phyloP scores from a whole-genome alignment of 2,329 filamentous ascomycete species.

The Atkinsonella hypoxylon region DNA sequence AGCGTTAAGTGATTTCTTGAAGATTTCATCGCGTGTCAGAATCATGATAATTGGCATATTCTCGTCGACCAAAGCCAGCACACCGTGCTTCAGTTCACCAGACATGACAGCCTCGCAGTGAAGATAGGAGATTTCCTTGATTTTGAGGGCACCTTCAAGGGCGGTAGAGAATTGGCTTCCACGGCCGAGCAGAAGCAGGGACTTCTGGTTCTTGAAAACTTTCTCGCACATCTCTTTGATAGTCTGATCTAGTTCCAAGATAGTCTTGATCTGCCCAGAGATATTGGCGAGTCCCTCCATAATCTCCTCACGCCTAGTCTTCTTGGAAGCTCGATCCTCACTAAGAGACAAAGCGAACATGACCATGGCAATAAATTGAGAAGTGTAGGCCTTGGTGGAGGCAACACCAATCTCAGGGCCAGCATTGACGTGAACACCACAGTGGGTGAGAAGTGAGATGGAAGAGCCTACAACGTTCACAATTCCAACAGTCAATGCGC shows the following conservation, averaged over 20 bases:
- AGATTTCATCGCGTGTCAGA: slow-evolving; percentile 87
- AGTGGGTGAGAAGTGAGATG: slow-evolving; percentile 97
- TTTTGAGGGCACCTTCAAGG: slow-evolving; percentile 94
- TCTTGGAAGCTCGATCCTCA: slow-evolving; percentile 93
- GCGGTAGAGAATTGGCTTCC: slow-evolving; percentile 96
- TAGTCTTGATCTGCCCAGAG: slow-evolving; percentile 82
- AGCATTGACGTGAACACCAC: slow-evolving; percentile 98
- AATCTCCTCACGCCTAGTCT: slow-evolving; percentile 83
- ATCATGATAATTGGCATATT: slow-evolving; percentile 99
- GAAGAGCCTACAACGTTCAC: slow-evolving; percentile 98
- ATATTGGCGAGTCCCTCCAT: slow-evolving; percentile 85
- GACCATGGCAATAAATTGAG: slow-evolving; percentile 98
- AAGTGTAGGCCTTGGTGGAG: slow-evolving; percentile 98
- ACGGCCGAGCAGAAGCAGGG: slow-evolving; percentile 80
- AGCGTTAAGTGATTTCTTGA: slow-evolving; percentile 97
- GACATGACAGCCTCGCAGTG: slow-evolving; percentile 99
- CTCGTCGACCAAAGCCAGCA: slow-evolving; percentile 93
- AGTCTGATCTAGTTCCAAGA: slow-evolving; percentile 78
- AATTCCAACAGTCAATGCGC: slow-evolving; percentile 91
- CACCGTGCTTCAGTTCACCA: slow-evolving; percentile 97
- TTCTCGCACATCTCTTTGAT: slow-evolving; percentile 92
- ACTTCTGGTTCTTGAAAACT: slow-evolving; percentile 96
- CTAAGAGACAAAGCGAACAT: slow-evolving; percentile 97
- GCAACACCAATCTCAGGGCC: slow-evolving; percentile 98
- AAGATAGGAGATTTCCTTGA: slow-evolving; percentile 99